Percentiles rank a stretch among this genome's conserved stretches.
These are phyloP conservation scores for Anthoceros angustus DNA, from an alignment of 225 moss, liverwort and hornwort genomes.

Conservation along the genomic window DNA sequence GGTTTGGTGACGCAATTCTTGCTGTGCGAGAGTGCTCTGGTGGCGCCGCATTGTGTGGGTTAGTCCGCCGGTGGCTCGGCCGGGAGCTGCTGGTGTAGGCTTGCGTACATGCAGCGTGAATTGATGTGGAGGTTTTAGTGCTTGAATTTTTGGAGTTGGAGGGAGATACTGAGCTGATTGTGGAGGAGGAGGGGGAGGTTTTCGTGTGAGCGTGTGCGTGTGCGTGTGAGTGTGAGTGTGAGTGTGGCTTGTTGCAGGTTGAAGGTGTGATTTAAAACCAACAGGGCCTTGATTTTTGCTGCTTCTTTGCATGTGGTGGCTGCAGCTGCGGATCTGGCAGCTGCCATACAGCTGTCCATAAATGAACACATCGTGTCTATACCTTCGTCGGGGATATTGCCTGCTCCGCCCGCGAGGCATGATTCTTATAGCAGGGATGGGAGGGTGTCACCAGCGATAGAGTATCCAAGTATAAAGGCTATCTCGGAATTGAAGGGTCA, in stretches of 20 bases:
- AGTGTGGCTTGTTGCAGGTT: too few species aligned
- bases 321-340: constrained; percentile 92
- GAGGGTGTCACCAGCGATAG: constrained; percentile 63
- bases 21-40: too few species aligned
- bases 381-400: constrained; percentile 56
- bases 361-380: constrained; percentile 65
- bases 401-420: constrained; percentile 59
- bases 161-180: too few species aligned
- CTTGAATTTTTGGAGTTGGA: too few species aligned
- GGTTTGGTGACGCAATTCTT: neutral
- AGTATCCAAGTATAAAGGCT: constrained; percentile 86
- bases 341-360: constrained; percentile 93
- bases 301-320: constrained; percentile 8
- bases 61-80: too few species aligned
- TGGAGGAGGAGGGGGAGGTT: neutral
- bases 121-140: too few species aligned
- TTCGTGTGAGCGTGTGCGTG: too few species aligned
- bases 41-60: too few species aligned
- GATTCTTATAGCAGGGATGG: constrained; percentile 79
- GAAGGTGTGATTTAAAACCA: too few species aligned
- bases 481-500: constrained; percentile 96
- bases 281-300: neutral
- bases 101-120: too few species aligned
- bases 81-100: too few species aligned
- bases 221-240: too few species aligned